Evolutionary conservation across 2,329 filamentous ascomycete genomes (phyloP).

Genomic region (Fusarium longipes): DNA sequence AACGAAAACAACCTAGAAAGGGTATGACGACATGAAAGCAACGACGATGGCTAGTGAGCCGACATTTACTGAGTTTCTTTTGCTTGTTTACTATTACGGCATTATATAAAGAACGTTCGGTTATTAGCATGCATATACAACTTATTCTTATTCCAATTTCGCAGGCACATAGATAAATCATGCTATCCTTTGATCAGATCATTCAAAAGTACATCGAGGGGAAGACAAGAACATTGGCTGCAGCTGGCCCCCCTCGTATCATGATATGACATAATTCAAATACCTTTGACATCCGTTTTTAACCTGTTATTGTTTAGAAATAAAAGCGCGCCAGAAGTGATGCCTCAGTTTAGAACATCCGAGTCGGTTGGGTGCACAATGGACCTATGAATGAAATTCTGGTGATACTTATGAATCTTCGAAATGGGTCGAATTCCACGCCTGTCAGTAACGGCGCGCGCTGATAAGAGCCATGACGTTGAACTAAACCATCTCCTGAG

Average conservation of each 20-base stretch:
- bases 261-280: conserved; percentile 26
- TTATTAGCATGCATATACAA: background rate
- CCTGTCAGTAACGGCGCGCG: no score
- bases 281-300: background rate
- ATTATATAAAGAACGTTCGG: conserved; percentile 1
- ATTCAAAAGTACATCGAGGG: background rate
- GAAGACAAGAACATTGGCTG: background rate
- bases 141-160: background rate
- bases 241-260: background rate
- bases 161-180: background rate
- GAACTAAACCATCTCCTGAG: no score
- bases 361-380: background rate
- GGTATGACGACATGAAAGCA: conserved; percentile 32
- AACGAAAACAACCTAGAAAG: conserved; percentile 11
- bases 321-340: background rate
- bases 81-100: background rate
- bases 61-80: conserved; percentile 1
- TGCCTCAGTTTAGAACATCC: background rate
- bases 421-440: background rate
- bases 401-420: background rate
- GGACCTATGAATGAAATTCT: conserved; percentile 24
- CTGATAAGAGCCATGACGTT: no score
- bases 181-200: background rate
- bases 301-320: background rate
- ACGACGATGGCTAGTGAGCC: background rate